Percentiles rank a stretch among this genome's conserved stretches.
Conservation (phyloP, 257 asterid species). For the Thymus quinquecostatus region DNA sequence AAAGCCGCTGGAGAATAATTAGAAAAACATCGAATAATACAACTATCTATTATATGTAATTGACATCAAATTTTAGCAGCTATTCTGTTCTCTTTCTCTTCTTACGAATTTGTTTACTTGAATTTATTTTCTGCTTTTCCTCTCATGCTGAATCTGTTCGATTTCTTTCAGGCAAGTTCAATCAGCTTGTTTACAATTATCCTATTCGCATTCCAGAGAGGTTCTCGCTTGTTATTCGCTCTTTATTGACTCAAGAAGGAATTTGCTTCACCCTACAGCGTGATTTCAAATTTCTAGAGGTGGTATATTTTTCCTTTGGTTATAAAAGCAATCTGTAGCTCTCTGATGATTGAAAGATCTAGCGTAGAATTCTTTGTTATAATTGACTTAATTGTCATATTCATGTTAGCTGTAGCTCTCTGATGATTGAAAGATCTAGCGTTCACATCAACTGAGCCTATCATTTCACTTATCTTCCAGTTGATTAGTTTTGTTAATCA, state of each 20-base stretch:
- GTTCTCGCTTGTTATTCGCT: constrained; percentile 96
- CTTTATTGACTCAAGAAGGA: constrained; percentile 99
- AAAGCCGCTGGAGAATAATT: not conserved
- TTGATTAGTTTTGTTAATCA: constrained; percentile 19
- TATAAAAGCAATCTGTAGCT: constrained; percentile 1
- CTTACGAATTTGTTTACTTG: constrained; percentile 17
- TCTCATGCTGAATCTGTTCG: constrained; percentile 8
- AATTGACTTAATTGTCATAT: not conserved
- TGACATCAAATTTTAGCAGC: not conserved
- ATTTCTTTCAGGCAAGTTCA: constrained; percentile 79
- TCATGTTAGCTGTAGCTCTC: constrained; percentile 9
- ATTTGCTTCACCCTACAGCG: constrained; percentile 92
- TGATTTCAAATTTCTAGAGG: constrained; percentile 98
- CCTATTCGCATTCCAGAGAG: constrained; percentile 99
- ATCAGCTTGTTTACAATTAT: constrained; percentile 92
- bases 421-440: constrained; percentile 27
- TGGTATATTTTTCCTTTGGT: constrained; percentile 36
- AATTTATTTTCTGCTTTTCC: not conserved
- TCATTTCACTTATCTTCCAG: constrained; percentile 15
- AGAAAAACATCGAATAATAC: not conserved
- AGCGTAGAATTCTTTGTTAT: not conserved
- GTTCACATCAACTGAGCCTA: constrained; percentile 26
- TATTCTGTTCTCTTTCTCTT: constrained; percentile 18
- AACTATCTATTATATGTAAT: constrained; percentile 14
- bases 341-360: not conserved